Percentiles rank a stretch among this genome's conserved stretches.
These are phyloP conservation scores for Cutaneotrichosporon cavernicola DNA, from an alignment of 1,284 basidiomycete genomes.

Conservation along the genomic window DNA sequence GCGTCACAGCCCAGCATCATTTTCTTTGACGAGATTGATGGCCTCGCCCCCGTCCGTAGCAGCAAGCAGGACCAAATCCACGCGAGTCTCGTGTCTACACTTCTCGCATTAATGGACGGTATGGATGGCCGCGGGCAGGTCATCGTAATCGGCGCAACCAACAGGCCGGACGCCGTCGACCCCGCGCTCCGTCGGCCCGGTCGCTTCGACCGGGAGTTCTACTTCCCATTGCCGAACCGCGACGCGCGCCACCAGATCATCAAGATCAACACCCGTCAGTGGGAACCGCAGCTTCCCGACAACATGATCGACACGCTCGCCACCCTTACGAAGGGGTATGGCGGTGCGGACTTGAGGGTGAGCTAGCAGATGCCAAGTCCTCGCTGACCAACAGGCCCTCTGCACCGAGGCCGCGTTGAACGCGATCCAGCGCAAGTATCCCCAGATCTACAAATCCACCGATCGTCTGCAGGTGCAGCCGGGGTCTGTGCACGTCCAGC, in stretches of 20 bases:
- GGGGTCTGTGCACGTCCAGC: constrained; percentile 77
- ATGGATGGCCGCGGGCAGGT: constrained; percentile 98
- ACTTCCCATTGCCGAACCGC: constrained; percentile 85
- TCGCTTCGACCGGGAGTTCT: constrained; percentile 97
- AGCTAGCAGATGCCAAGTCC: constrained; percentile 41
- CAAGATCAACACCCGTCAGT: constrained; percentile 84
- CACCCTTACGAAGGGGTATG: constrained; percentile 93
- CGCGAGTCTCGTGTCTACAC: constrained; percentile 92
- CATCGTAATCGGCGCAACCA: constrained; percentile 97
- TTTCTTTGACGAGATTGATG: constrained; percentile 99
- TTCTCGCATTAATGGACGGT: constrained; percentile 97
- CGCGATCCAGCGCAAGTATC: constrained; percentile 92
- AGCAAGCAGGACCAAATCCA: constrained; percentile 99
- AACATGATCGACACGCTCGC: constrained; percentile 71
- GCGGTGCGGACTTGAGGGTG: constrained; percentile 92
- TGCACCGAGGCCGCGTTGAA: constrained; percentile 97
- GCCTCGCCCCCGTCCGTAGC: constrained; percentile 90
- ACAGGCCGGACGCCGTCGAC: constrained; percentile 94
- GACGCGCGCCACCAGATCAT: constrained; percentile 87
- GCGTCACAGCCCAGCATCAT: constrained; percentile 94
- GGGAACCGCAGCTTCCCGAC: constrained; percentile 77
- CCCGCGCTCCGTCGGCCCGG: constrained; percentile 92
- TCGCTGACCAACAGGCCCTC: constrained; percentile 63
- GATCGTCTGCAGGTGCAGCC: constrained; percentile 84
- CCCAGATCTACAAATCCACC: constrained; percentile 92